A percentile compares a stretch with the other conserved stretches of the same genome.
These are phyloP conservation scores for Flaveria brownii DNA, from an alignment of 129 eudicot species.

Conservation along the genomic window DNA sequence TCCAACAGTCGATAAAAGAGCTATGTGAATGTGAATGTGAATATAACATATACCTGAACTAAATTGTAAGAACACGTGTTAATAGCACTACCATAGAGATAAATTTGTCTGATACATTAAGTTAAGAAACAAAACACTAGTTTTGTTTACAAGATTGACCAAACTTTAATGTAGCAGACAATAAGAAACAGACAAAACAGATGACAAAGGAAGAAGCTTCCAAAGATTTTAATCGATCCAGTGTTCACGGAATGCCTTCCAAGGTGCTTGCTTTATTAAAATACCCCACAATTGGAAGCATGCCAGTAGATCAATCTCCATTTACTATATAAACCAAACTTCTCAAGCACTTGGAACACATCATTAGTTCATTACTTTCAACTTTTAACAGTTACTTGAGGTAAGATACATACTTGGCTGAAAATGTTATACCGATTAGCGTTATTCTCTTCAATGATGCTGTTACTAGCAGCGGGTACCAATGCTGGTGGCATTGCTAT, in stretches of 20 bases:
- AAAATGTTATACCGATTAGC: slow-evolving; percentile 25
- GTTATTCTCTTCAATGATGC: slow-evolving; percentile 18
- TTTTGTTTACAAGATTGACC: neutral
- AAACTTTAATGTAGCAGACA: slow-evolving; percentile 16
- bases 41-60: neutral
- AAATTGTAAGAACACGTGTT: neutral
- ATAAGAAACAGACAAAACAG: slow-evolving; percentile 32
- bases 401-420: neutral
- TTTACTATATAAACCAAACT: slow-evolving; percentile 14
- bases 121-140: neutral
- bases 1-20: neutral
- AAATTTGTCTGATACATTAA: slow-evolving; percentile 1
- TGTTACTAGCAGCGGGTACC: slow-evolving; percentile 24
- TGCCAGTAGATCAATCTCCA: neutral
- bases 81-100: slow-evolving; percentile 14
- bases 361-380: neutral
- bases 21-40: neutral
- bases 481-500: slow-evolving; percentile 47
- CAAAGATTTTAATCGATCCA: slow-evolving; percentile 13
- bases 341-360: slow-evolving; percentile 17
- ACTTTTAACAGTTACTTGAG: neutral
- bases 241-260: slow-evolving; percentile 19
- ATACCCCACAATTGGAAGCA: neutral
- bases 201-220: slow-evolving; percentile 20
- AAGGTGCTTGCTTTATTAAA: slow-evolving; percentile 15